A percentile compares a stretch with the other conserved stretches of the same genome.
Evolutionary conservation across 768 basidiomycete genomes (phyloP).

Genomic region (Lentinus tigrinus): DNA sequence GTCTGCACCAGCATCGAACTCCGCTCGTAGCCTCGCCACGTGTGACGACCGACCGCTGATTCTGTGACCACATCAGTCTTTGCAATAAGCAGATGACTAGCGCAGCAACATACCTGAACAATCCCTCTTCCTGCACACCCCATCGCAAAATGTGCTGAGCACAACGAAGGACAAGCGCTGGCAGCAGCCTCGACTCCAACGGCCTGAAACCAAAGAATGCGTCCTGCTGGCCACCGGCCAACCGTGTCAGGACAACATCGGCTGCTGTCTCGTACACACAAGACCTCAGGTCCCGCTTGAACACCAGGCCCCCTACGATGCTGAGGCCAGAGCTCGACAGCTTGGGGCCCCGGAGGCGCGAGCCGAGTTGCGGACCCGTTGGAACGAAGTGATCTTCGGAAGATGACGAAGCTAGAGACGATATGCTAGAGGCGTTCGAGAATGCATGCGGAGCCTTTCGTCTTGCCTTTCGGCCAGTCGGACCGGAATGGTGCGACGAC

Average conservation of each 20-base stretch:
- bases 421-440: constrained; percentile 57
- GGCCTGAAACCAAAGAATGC: constrained; percentile 15
- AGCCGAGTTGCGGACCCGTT: constrained; percentile 53
- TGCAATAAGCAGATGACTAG: background rate
- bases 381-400: constrained; percentile 49
- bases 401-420: constrained; percentile 44
- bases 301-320: constrained; percentile 53
- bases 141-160: constrained; percentile 79
- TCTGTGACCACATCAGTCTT: constrained; percentile 38
- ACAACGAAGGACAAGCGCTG: constrained; percentile 79
- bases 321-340: constrained; percentile 33
- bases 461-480: constrained; percentile 31
- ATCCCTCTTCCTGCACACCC: constrained; percentile 84
- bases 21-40: constrained; percentile 66
- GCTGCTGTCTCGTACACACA: constrained; percentile 61
- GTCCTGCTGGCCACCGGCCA: constrained; percentile 8
- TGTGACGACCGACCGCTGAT: constrained; percentile 84
- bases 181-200: constrained; percentile 42
- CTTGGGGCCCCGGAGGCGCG: constrained; percentile 53
- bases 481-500: constrained; percentile 18
- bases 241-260: constrained; percentile 18
- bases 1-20: constrained; percentile 88
- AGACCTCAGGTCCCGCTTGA: constrained; percentile 56
- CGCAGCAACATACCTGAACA: constrained; percentile 64
- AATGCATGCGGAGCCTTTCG: constrained; percentile 58